Conservation (phyloP, 2,329 filamentous ascomycete species). For the Corynespora cassiicola region DNA sequence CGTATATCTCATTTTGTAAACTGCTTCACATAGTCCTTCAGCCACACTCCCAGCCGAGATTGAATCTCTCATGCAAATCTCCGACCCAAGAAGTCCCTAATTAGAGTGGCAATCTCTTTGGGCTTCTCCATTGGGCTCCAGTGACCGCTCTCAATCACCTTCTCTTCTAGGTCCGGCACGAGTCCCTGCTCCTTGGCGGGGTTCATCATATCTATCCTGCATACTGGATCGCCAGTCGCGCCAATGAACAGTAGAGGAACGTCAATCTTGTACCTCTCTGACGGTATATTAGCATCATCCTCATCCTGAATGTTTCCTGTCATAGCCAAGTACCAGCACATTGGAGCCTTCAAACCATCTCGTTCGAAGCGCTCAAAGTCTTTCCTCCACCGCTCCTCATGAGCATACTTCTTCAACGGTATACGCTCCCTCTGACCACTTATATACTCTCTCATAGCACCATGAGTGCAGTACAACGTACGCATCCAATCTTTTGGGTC, state of each 20-base stretch:
- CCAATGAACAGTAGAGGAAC: constrained; percentile 43
- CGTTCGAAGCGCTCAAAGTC: constrained; percentile 31
- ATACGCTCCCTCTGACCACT: not conserved
- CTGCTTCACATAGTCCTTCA: no score
- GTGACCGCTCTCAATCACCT: constrained; percentile 33
- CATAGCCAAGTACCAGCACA: constrained; percentile 41
- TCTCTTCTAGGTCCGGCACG: constrained; percentile 31
- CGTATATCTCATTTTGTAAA: no score
- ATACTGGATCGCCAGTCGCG: constrained; percentile 36
- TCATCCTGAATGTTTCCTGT: constrained; percentile 27
- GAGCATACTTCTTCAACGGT: constrained; percentile 35
- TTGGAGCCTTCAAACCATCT: constrained; percentile 35
- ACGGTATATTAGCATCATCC: constrained; percentile 22
- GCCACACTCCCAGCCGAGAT: no score
- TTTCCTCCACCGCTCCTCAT: constrained; percentile 25
- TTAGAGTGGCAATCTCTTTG: constrained; percentile 2
- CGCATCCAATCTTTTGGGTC: constrained; percentile 37
- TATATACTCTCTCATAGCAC: constrained; percentile 37
- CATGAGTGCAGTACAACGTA: constrained; percentile 44
- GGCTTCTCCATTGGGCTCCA: constrained; percentile 27
- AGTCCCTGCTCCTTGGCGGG: constrained; percentile 21
- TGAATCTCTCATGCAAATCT: no score
- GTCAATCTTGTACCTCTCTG: constrained; percentile 20
- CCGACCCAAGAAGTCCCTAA: not conserved
- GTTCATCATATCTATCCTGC: constrained; percentile 29